Evolutionary conservation across 192 early-diverging fungal species (phyloP).

Genomic region (Backusella westeae): DNA sequence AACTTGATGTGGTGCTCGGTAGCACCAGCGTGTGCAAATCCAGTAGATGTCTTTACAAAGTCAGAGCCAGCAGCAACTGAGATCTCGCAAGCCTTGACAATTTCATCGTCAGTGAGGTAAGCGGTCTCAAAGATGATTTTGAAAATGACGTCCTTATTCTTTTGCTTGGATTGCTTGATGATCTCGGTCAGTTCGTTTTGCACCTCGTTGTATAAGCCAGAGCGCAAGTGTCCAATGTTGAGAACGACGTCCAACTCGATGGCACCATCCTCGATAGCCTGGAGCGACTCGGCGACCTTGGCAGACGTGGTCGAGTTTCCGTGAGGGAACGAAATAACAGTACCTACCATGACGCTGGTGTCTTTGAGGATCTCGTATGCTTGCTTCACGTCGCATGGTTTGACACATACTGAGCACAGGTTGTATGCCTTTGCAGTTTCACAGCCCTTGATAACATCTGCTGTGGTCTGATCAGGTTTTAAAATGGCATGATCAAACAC

Average conservation of each 20-base stretch:
- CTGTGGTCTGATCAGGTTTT: constrained; percentile 50
- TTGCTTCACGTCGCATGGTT: constrained; percentile 56
- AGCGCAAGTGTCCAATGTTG: constrained; percentile 55
- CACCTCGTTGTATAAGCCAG: constrained; percentile 39
- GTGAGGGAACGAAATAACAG: constrained; percentile 61
- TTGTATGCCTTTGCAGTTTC: constrained; percentile 48
- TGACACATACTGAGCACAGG: constrained; percentile 56
- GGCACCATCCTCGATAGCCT: constrained; percentile 56
- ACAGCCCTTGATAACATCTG: constrained; percentile 53
- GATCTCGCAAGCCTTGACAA: constrained; percentile 41
- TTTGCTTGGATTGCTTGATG: constrained; percentile 39
- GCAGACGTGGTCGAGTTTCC: constrained; percentile 48
- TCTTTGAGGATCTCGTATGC: constrained; percentile 39
- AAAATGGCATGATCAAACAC: constrained; percentile 62
- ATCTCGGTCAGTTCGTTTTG: constrained; percentile 43
- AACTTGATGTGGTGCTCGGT: constrained; percentile 48
- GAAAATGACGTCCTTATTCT: constrained; percentile 42
- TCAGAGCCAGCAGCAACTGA: constrained; percentile 51
- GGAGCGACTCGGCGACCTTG: constrained; percentile 53
- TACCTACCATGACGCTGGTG: constrained; percentile 53
- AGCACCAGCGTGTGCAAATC: constrained; percentile 53
- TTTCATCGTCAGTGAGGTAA: constrained; percentile 54
- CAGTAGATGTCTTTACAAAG: constrained; percentile 64
- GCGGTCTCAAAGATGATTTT: constrained; percentile 65
- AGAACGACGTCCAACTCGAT: constrained; percentile 60